Conservation (phyloP, 176 grass and related monocot species). For the Avena eriantha region DNA sequence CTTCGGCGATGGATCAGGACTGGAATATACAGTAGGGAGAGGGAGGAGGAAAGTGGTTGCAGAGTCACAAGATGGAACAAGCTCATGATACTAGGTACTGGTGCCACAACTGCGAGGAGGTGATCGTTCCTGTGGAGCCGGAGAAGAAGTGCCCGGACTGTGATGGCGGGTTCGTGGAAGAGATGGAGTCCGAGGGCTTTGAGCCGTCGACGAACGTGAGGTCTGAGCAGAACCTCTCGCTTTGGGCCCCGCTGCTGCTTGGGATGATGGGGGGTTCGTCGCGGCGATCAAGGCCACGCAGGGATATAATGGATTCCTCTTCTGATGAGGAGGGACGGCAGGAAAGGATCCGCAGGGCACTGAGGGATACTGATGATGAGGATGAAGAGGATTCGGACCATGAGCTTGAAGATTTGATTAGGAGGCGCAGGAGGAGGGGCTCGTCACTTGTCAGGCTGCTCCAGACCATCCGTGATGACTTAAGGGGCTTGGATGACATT, state of each 20-base stretch:
- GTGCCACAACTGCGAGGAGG: slow-evolving; percentile 73
- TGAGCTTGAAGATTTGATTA: slow-evolving; percentile 55
- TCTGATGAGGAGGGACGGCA: slow-evolving; percentile 29
- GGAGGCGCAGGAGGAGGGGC: slow-evolving; percentile 51
- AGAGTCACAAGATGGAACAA: slow-evolving; percentile 57
- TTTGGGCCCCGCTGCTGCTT: slow-evolving; percentile 61
- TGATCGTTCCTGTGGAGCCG: slow-evolving; percentile 53
- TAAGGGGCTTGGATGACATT: slow-evolving; percentile 44
- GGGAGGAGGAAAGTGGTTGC: background rate
- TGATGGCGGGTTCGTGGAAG: slow-evolving; percentile 74
- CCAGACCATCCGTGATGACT: slow-evolving; percentile 63
- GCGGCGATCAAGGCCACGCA: slow-evolving; percentile 41
- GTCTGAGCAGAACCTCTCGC: slow-evolving; percentile 57
- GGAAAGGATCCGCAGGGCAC: slow-evolving; percentile 45
- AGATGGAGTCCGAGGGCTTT: slow-evolving; percentile 62
- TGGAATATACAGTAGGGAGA: background rate
- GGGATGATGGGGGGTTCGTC: slow-evolving; percentile 60
- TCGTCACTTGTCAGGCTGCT: slow-evolving; percentile 63
- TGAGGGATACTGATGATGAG: slow-evolving; percentile 38
- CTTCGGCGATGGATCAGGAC: background rate
- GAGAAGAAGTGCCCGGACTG: slow-evolving; percentile 88
- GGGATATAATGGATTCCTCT: slow-evolving; percentile 41
- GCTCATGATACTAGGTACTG: slow-evolving; percentile 59
- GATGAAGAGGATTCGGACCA: slow-evolving; percentile 57
- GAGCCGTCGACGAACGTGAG: slow-evolving; percentile 40